Evolutionary conservation across 1,139 yeast genomes (phyloP).

Genomic region (Pichia sp.): DNA sequence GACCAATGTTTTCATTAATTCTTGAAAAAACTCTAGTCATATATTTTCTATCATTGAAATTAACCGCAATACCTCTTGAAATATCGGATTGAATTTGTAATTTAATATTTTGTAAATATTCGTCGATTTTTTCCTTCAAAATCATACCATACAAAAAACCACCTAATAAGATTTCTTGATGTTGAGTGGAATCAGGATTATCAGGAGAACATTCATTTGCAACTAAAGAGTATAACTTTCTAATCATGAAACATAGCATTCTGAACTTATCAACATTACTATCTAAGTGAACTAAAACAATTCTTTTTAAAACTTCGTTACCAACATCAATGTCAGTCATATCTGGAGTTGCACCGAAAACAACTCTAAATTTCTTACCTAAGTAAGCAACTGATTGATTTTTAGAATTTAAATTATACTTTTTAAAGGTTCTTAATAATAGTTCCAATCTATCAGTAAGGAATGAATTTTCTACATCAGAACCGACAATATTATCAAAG

Average conservation of each 20-base stretch:
- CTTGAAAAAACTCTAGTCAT: constrained; percentile 73
- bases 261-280: constrained; percentile 73
- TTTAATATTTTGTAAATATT: constrained; percentile 68
- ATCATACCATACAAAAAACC: constrained; percentile 98
- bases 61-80: constrained; percentile 74
- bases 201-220: constrained; percentile 97
- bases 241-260: constrained; percentile 84
- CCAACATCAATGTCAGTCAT: constrained; percentile 89
- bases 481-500: constrained; percentile 91
- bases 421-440: constrained; percentile 78
- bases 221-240: constrained; percentile 88
- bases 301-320: constrained; percentile 68
- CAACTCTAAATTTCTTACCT: constrained; percentile 94
- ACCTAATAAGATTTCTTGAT: constrained; percentile 92
- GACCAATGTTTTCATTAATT: constrained; percentile 90
- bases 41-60: constrained; percentile 77
- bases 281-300: constrained; percentile 82
- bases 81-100: constrained; percentile 75
- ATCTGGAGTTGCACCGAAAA: constrained; percentile 83
- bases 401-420: constrained; percentile 69
- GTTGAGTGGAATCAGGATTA: constrained; percentile 99
- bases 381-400: constrained; percentile 86
- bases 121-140: constrained; percentile 91
- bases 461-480: constrained; percentile 81
- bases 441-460: constrained; percentile 96